These are phyloP conservation scores for Pseudocercospora fuligena DNA, from an alignment of 2,329 filamentous ascomycete species.

Conservation along the genomic window DNA sequence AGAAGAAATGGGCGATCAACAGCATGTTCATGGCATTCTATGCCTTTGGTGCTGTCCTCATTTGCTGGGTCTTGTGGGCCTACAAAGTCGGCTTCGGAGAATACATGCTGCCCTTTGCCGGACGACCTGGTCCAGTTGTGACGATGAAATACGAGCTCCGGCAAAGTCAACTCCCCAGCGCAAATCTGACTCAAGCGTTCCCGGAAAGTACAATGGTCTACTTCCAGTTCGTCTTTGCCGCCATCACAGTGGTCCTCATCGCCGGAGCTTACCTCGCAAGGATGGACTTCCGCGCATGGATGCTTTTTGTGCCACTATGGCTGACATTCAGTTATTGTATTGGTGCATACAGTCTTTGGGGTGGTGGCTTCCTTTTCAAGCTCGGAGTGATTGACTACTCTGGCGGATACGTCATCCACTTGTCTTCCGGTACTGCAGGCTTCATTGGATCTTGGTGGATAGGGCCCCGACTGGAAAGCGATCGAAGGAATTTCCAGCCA, in stretches of 20 bases:
- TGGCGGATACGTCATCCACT: constrained; percentile 59
- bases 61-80: constrained; percentile 57
- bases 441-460: constrained; percentile 56
- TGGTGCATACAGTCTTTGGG: constrained; percentile 54
- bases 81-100: constrained; percentile 57
- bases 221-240: constrained; percentile 60
- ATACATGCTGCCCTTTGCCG: constrained; percentile 57
- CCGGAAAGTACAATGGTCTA: constrained; percentile 58
- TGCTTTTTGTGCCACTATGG: constrained; percentile 59
- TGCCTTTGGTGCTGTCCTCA: constrained; percentile 54
- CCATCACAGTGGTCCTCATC: constrained; percentile 55
- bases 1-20: constrained; percentile 47
- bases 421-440: constrained; percentile 58
- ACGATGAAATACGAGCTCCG: constrained; percentile 51
- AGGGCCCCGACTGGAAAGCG: constrained; percentile 51
- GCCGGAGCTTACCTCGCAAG: constrained; percentile 54
- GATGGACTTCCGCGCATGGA: constrained; percentile 59
- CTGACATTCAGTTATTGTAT: constrained; percentile 54
- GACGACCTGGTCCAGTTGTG: constrained; percentile 53
- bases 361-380: constrained; percentile 53
- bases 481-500: constrained; percentile 53
- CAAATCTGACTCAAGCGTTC: constrained; percentile 49
- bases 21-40: constrained; percentile 53
- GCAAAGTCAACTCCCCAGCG: constrained; percentile 51
- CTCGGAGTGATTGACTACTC: constrained; percentile 58